Base-by-base conservation (phyloP, 2,329 filamentous ascomycete species). In the Cladophialophora bantiana region DNA sequence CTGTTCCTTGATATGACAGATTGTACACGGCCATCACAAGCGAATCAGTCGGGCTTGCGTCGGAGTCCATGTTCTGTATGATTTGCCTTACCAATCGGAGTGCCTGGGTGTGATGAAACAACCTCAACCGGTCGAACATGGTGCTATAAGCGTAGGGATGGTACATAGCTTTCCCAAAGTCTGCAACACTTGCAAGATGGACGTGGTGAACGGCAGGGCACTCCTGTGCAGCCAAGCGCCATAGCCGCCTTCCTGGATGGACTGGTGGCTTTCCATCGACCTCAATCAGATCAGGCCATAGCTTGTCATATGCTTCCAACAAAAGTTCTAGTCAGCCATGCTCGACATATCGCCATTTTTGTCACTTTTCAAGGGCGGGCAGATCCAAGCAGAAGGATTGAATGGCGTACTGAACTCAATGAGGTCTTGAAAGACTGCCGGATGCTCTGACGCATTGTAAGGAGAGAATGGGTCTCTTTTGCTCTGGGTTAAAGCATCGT, bases 21-120 rank as follows among this genome's bases (percentile, higher is more conserved):
- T 59, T 59, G 42, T 59, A 59, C 12, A 59, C 57, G 5, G 57
- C 57, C 57, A 59, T 59, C 13, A 59, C 40, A 18, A 59, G 57
- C 5, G 57, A 40, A 20, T 59, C 57, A 7, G 57, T 34, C 15
- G 57, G 57, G 12, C 48, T 32, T 9, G 13, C 40, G 31, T 50
- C 18, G 13, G 38, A 13, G 40, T 34, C 40, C 40, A 50, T 59
- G 13, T 40, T 35, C n/a, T 59, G 57, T 34, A 59, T 59, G 13
- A 59, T 36, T n/a, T 59, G 38, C 32, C 57, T 50, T 12, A 59
- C 57, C 57, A 59, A 13, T 10, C 57, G 36, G 6, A 59, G 57
- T 6, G 57, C 57, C 57, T 59, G 10, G 42, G 57, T 59, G 45
- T 59, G 57, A 34, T 59, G 57, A 34, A 59, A 59, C 31, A 59